These are phyloP conservation scores for Senecio squalidus DNA, from an alignment of 140 eudicot species.

Conservation along the genomic window DNA sequence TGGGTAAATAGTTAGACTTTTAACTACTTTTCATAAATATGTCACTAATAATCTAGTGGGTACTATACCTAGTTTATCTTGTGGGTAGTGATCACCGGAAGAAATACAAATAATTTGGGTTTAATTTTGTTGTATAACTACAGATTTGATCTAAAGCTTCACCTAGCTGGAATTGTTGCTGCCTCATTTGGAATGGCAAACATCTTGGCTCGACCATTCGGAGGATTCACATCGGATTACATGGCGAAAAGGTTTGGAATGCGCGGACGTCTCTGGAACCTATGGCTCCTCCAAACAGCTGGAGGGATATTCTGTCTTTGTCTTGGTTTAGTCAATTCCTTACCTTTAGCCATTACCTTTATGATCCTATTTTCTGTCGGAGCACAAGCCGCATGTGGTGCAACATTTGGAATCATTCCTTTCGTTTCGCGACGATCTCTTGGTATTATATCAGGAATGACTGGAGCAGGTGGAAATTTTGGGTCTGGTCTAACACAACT, in stretches of 20 bases:
- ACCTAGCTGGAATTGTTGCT: conserved; percentile 66
- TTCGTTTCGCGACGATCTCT: conserved; percentile 63
- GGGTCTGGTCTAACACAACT: conserved; percentile 66
- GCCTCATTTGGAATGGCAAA: conserved; percentile 82
- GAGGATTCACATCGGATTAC: conserved; percentile 65
- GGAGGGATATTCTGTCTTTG: conserved; percentile 67
- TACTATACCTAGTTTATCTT: neutral
- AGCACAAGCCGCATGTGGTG: conserved; percentile 86
- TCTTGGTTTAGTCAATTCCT: conserved; percentile 57
- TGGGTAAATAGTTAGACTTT: too few relatives aligned
- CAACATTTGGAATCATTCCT: conserved; percentile 75
- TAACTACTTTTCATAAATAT: too few relatives aligned
- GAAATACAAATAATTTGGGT: neutral
- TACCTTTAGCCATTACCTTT: conserved; percentile 48
- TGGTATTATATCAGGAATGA: conserved; percentile 67
- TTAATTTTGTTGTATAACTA: neutral
- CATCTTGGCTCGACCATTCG: conserved; percentile 61
- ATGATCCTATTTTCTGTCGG: conserved; percentile 69
- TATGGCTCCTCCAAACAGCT: conserved; percentile 63
- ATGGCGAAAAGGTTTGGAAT: conserved; percentile 55
- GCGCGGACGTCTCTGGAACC: conserved; percentile 74
- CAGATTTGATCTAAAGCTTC: conserved; percentile 71
- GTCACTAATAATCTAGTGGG: neutral
- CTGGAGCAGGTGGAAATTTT: conserved; percentile 84
- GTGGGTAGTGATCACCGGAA: neutral